These are phyloP conservation scores for Blastobotrys raffinosifermentans DNA, from an alignment of 1,139 yeast genomes.

Conservation along the genomic window DNA sequence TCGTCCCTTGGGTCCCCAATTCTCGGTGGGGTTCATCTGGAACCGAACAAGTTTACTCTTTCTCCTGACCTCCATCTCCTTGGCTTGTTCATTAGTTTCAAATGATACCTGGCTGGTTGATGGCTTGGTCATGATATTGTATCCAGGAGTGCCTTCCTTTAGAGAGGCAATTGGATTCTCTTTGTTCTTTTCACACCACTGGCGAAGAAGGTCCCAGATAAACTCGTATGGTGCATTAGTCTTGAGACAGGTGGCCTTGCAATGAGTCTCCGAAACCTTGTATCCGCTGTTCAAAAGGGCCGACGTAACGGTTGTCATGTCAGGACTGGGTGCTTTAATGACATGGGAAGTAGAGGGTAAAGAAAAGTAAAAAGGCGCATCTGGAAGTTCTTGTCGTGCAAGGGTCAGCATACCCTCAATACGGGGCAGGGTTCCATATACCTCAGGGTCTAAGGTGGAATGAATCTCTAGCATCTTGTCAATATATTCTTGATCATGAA, in stretches of 20 bases:
- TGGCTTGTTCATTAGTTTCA: conserved; percentile 45
- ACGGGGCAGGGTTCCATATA: conserved; percentile 74
- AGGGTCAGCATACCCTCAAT: conserved; percentile 88
- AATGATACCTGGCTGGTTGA: conserved; percentile 38
- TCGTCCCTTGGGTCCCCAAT: conserved; percentile 90
- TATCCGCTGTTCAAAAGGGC: conserved; percentile 87
- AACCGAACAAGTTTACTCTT: conserved; percentile 75
- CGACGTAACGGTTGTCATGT: conserved; percentile 61
- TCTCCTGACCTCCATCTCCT: conserved; percentile 53
- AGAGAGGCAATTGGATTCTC: conserved; percentile 33
- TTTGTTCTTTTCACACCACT: conserved; percentile 49
- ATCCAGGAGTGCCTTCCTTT: conserved; percentile 58
- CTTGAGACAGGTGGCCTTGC: conserved; percentile 77
- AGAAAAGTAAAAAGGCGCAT: conserved; percentile 72
- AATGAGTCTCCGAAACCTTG: conserved; percentile 80
- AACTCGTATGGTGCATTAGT: conserved; percentile 84
- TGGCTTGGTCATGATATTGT: conserved; percentile 46
- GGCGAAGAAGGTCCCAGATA: conserved; percentile 64
- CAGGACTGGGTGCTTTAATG: conserved; percentile 77
- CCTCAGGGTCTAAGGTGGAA: conserved; percentile 41
- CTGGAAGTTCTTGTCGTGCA: conserved; percentile 61
- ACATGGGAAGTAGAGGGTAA: conserved; percentile 71
- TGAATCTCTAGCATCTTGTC: conserved; percentile 55
- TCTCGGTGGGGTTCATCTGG: conserved; percentile 86
- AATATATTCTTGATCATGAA: conserved; percentile 67